Percentiles rank a stretch among this genome's conserved stretches.
These are phyloP conservation scores for Epichloe festucae DNA, from an alignment of 2,329 filamentous ascomycete genomes.

Conservation along the genomic window DNA sequence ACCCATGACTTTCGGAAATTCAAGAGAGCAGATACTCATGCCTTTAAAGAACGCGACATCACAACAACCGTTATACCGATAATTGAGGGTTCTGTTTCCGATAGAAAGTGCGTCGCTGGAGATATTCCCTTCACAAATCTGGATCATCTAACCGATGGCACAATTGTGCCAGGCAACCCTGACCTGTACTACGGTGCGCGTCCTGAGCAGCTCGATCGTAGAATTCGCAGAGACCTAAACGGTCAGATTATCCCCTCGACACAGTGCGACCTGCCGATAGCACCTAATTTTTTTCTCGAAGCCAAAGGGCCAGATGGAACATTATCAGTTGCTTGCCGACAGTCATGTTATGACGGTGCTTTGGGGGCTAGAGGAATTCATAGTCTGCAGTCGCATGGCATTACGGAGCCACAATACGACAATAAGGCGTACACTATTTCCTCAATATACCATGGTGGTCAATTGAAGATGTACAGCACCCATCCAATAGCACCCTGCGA, in stretches of 20 bases:
- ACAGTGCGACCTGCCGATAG: constrained; percentile 16
- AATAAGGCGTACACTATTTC: neutral
- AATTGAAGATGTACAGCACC: no score
- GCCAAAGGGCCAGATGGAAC: constrained; percentile 22
- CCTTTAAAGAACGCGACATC: constrained; percentile 21
- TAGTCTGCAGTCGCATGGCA: neutral
- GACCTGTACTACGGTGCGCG: constrained; percentile 23
- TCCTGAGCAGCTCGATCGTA: constrained; percentile 16
- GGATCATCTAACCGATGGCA: constrained; percentile 21
- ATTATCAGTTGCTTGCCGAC: constrained; percentile 6
- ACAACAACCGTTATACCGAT: constrained; percentile 18
- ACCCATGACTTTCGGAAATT: constrained; percentile 15
- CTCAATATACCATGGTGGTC: neutral
- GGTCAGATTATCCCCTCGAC: constrained; percentile 21
- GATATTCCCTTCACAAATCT: constrained; percentile 23
- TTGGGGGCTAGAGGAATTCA: neutral
- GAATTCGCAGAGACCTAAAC: constrained; percentile 9
- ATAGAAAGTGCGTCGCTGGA: constrained; percentile 12
- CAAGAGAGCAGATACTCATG: constrained; percentile 10
- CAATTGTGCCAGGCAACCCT: constrained; percentile 17
- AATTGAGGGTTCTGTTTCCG: constrained; percentile 13
- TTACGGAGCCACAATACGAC: neutral
- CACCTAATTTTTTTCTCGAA: constrained; percentile 27
- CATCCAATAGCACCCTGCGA: no score
- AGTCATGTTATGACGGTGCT: neutral